Base-by-base conservation (phyloP, 768 basidiomycete species). In the Cantharellus anzutake region DNA sequence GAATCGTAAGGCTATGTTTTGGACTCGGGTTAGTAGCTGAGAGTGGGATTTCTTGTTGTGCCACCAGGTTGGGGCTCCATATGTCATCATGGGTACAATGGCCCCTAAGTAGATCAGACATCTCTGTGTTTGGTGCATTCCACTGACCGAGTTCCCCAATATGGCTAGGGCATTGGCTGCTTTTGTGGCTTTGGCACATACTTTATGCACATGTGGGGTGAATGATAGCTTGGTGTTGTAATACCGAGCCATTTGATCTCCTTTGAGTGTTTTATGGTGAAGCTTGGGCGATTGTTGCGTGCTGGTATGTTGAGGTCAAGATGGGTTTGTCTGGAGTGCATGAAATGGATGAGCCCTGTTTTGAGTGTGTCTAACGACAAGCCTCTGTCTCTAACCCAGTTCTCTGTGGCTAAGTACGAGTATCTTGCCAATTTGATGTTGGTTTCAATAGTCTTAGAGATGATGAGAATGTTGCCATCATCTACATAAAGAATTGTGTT, bases 241-340 rank as follows among this genome's bases (percentile, higher is more conserved):
- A 73, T 63, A 0, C 72, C 73, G 0, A 74, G 71, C 70, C 73
- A 73, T 41, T 41, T 59, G n/a, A 63, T 56, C 40, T 29, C 38
- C 50, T 16, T 11, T 37, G 7, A 37, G 52, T 11, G 52, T 55
- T 55, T 7, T 7, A 55, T 37, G 7, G 35, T 55, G 11, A 37
- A 7, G 11, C 7, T 37, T 11, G 14, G 14, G 11, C 52, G 11
- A 37, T 11, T 7, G 7, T 7, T 16, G 14, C 14, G 7, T 53
- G 29, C 52, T 37, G 7, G 11, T 7, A 37, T 37, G 38, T 7
- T 11, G 7, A 37, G 11, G 11, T 11, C 35, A 11, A 7, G 11
- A 14, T 37, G 52, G 52, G 35, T 55, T 55, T 37, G 11, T 37
- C 52, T 11, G 14, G 11, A 7, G 59, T 60, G 52, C 44, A 1